Evolutionary conservation across 2,329 filamentous ascomycete species (phyloP).

Genomic region (Didymella glomerata): DNA sequence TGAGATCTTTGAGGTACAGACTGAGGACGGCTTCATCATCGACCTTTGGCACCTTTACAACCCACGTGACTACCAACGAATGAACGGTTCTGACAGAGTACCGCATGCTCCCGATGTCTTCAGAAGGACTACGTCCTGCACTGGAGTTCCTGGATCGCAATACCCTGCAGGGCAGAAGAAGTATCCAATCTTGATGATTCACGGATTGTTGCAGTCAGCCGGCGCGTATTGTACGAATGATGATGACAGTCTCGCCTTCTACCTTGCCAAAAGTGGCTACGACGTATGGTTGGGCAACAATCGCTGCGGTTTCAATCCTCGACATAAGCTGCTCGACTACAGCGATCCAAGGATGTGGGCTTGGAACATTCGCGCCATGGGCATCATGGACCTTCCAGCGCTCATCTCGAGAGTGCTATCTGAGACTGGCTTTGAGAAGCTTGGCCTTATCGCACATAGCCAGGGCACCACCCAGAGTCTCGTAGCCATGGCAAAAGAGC

Average conservation of each 20-base stretch:
- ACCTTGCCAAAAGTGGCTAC: slow-evolving; percentile 88
- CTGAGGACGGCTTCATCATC: slow-evolving; percentile 92
- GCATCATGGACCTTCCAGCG: slow-evolving; percentile 84
- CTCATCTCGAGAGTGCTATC: slow-evolving; percentile 79
- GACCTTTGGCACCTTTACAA: slow-evolving; percentile 90
- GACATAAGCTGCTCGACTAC: slow-evolving; percentile 74
- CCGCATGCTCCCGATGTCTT: slow-evolving; percentile 71
- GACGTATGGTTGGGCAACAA: slow-evolving; percentile 98
- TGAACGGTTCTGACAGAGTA: slow-evolving; percentile 59
- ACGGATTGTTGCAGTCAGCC: slow-evolving; percentile 85
- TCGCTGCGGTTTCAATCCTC: slow-evolving; percentile 82
- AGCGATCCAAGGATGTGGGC: slow-evolving; percentile 92
- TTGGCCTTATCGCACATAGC: slow-evolving; percentile 85
- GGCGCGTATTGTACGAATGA: slow-evolving; percentile 92
- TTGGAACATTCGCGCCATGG: slow-evolving; percentile 96
- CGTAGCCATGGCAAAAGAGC: slow-evolving; percentile 87
- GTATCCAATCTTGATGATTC: slow-evolving; percentile 87
- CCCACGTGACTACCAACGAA: slow-evolving; percentile 72
- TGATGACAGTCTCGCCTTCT: slow-evolving; percentile 89
- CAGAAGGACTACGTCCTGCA: slow-evolving; percentile 45
- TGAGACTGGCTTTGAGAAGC: slow-evolving; percentile 83
- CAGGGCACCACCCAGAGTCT: slow-evolving; percentile 92
- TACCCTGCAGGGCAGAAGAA: slow-evolving; percentile 60
- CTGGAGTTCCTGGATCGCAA: slow-evolving; percentile 36
- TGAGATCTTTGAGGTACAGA: slow-evolving; percentile 84